phyloP scores from a whole-genome alignment of 805 yeast genomes.

The Cephaloascus fragrans region DNA sequence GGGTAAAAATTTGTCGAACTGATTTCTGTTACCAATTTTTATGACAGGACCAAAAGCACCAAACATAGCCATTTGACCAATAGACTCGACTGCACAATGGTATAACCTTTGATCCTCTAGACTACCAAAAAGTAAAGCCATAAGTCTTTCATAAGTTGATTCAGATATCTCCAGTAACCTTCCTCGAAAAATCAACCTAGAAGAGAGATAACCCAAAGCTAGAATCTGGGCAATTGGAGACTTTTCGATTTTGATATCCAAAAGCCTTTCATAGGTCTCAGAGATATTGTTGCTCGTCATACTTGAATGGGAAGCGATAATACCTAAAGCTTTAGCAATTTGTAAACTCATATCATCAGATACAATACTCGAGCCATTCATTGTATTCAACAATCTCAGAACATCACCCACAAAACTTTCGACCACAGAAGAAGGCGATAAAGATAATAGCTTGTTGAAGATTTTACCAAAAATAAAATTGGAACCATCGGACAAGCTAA shows the following conservation, averaged over 20 bases:
- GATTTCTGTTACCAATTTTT: constrained; percentile 4
- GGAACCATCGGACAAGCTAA: constrained; percentile 4
- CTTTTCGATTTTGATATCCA: not conserved
- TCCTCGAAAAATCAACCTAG: constrained; percentile 31
- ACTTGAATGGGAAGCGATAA: constrained; percentile 33
- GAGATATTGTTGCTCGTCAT: constrained; percentile 6
- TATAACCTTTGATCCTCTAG: constrained; percentile 14
- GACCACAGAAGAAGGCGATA: constrained; percentile 18
- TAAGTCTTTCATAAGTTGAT: constrained; percentile 5
- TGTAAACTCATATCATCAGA: constrained; percentile 14
- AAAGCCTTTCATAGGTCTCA: constrained; percentile 1
- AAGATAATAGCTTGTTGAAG: constrained; percentile 20
- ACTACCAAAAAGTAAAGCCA: constrained; percentile 6
- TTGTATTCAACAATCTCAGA: constrained; percentile 12
- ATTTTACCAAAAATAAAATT: constrained; percentile 24
- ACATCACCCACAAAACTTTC: constrained; percentile 10
- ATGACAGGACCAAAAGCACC: constrained; percentile 32
- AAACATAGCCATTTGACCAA: constrained; percentile 34
- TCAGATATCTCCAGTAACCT: constrained; percentile 12
- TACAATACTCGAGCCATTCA: constrained; percentile 6
- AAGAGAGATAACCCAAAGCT: constrained; percentile 32
- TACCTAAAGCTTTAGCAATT: constrained; percentile 37
- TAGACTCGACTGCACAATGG: constrained; percentile 21
- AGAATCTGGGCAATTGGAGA: constrained; percentile 6
- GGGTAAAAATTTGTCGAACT: constrained; percentile 8